Evolutionary conservation across 2,329 filamentous ascomycete genomes (phyloP).

Genomic region (Sporothrix schenckii): DNA sequence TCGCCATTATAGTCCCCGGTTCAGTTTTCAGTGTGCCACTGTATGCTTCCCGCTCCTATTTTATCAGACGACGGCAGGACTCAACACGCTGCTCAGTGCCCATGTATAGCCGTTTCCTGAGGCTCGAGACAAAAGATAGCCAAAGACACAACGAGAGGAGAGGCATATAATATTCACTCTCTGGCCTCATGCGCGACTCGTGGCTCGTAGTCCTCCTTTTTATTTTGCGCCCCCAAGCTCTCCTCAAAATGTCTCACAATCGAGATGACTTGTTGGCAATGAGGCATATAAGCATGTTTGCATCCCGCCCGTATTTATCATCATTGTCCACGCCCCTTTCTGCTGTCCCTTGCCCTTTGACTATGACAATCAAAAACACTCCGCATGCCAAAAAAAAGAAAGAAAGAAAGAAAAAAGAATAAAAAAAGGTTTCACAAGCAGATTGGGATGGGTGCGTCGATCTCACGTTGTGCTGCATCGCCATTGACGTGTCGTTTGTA

Average conservation of each 20-base stretch:
- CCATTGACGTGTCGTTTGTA: constrained; percentile 11
- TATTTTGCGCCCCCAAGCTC: no score
- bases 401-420: no score
- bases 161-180: neutral
- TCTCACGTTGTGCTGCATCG: neutral
- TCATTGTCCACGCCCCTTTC: neutral
- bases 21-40: neutral
- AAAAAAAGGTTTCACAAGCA: no score
- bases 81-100: neutral
- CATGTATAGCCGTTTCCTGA: neutral
- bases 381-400: no score
- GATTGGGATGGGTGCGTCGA: neutral
- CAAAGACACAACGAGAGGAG: neutral
- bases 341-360: neutral
- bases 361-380: neutral
- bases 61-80: constrained; percentile 19
- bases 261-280: no score
- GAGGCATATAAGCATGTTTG: neutral
- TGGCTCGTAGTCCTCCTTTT: no score
- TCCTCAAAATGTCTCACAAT: no score
- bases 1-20: constrained; percentile 16
- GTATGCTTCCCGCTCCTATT: neutral
- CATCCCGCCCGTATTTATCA: neutral
- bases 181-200: neutral
- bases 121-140: neutral